Evolutionary conservation across 2,329 filamentous ascomycete genomes (phyloP), one percentile per base, ranked within the genome.

Genomic region (Arthrobotrys pseudoclavata): DNA sequence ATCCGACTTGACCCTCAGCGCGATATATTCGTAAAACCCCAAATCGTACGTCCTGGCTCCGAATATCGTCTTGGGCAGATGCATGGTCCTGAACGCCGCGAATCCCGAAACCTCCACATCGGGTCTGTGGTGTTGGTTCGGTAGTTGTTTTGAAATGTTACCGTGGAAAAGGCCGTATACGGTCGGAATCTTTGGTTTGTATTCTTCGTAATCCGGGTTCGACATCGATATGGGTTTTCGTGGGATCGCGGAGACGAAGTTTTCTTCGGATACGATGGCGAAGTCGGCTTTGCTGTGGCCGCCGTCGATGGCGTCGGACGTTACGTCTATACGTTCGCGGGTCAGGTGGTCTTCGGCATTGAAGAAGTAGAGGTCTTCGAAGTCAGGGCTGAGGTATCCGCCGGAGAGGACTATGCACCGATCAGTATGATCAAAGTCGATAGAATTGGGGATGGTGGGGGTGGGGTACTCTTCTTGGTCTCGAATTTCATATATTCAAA

Each of bases 41-140:
- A 97, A 91, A 83, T 98, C 91, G 93, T 93, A 97, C 22, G 93
- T 85, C 37, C 92, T 87, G 69, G 90, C 91, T 47, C 96, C 96
- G 82, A 98, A 97, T n/a, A 97, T 84, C 20, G 93, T 96, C 7
- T 89, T 85, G 3, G 87, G 88, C 57, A 90, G 89, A 82, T 97
- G 93, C 60, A 89, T 87, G 20, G 96, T 98, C 72, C 95, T 88
- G 87, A 93, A 99, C 1, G 91, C 96, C 0, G 96, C 94, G 83
- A 95, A 99, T 52, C 96, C 96, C 76, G 90, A 91, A 52, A 93
- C 87, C 81, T 94, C 88, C 50, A 97, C 86, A 42, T 92, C 87
- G n/a, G 91, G 91, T 47, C 87, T 87, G 84, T 95, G 88, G 10
- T 86, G 84, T n/a, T 76, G 63, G 15, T 69, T 66, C 0, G 96